Percentiles rank a stretch among this genome's conserved stretches.
Conservation (phyloP, 2,329 filamentous ascomycete species). For the Periglandula ipomoeae region DNA sequence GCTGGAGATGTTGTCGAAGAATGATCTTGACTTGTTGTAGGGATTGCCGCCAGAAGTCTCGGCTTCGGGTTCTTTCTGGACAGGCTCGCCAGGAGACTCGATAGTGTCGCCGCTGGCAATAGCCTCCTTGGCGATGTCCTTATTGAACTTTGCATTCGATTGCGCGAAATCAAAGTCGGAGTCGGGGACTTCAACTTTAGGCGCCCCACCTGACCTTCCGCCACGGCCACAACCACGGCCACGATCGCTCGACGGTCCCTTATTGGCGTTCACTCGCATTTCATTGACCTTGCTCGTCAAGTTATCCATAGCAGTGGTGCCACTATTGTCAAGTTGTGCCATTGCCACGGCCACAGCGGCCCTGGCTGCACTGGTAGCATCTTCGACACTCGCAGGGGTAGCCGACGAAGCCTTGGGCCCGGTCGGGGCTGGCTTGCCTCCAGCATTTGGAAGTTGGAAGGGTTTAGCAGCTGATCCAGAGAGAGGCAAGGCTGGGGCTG, state of each 20-base stretch:
- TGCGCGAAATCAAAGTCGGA: slow-evolving; percentile 85
- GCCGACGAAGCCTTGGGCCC: slow-evolving; percentile 27
- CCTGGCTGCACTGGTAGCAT: slow-evolving; percentile 65
- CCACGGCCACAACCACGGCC: slow-evolving; percentile 43
- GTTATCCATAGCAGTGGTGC: slow-evolving; percentile 53
- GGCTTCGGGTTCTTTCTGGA: slow-evolving; percentile 29
- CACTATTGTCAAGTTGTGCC: slow-evolving; percentile 51
- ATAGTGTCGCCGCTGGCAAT: slow-evolving; percentile 64
- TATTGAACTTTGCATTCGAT: slow-evolving; percentile 39
- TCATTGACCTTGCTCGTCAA: slow-evolving; percentile 67
- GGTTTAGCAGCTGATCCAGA: slow-evolving; percentile 35
- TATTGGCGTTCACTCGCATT: slow-evolving; percentile 58
- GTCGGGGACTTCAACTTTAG: slow-evolving; percentile 79
- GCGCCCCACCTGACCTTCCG: slow-evolving; percentile 30
- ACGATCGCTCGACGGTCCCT: slow-evolving; percentile 39
- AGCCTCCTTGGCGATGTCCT: slow-evolving; percentile 70
- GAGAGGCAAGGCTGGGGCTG: slow-evolving; percentile 59
- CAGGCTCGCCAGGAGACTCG: slow-evolving; percentile 36
- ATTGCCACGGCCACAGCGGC: slow-evolving; percentile 74
- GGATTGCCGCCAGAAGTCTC: slow-evolving; percentile 32
- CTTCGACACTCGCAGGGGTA: slow-evolving; percentile 39
- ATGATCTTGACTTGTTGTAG: slow-evolving; percentile 84
- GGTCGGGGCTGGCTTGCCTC: slow-evolving; percentile 19
- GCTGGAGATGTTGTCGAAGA: slow-evolving; percentile 97
- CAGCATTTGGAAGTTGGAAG: slow-evolving; percentile 23